A percentile compares a stretch with the other conserved stretches of the same genome.
Conservation (phyloP, 352 stramenopile species). For the Phytopythium mirpurense region DNA sequence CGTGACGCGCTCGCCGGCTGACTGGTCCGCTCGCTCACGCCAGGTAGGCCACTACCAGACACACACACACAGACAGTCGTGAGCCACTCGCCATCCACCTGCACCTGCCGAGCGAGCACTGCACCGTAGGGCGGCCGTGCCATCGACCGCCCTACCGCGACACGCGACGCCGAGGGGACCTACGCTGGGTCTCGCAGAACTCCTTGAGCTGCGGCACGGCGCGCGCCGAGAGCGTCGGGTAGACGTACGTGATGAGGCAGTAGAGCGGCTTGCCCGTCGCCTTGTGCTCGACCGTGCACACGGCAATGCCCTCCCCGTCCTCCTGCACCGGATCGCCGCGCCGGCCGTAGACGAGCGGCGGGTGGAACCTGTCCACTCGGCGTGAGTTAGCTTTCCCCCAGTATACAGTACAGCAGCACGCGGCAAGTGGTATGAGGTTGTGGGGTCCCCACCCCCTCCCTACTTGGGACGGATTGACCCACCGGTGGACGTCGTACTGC, state of each 20-base stretch:
- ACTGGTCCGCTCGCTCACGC: too few relatives aligned
- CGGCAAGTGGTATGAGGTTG: too few relatives aligned
- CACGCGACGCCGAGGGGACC: not conserved
- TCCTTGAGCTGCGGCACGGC: constrained; percentile 73
- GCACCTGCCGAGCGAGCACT: too few relatives aligned
- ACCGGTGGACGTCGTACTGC: constrained; percentile 83
- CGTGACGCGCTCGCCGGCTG: too few relatives aligned
- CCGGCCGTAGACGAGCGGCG: constrained; percentile 70
- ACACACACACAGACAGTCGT: too few relatives aligned
- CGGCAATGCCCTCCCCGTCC: constrained; percentile 65
- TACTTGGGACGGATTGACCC: constrained; percentile 4
- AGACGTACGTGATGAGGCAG: constrained; percentile 79
- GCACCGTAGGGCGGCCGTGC: too few relatives aligned
- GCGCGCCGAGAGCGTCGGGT: constrained; percentile 72
- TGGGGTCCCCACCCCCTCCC: too few relatives aligned
- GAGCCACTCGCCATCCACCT: too few relatives aligned
- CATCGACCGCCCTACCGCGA: too few relatives aligned
- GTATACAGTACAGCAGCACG: too few relatives aligned
- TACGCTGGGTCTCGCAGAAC: constrained; percentile 60
- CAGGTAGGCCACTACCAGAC: constrained; percentile 4
- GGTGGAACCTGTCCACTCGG: constrained; percentile 69
- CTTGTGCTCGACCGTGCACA: constrained; percentile 57
- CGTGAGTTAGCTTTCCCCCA: too few relatives aligned
- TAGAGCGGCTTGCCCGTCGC: constrained; percentile 29
- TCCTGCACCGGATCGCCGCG: constrained; percentile 55